Evolutionary conservation across 164 flowering plant genomes (phyloP), one percentile per base, ranked within the genome.

Genomic region (Malania oleifera): DNA sequence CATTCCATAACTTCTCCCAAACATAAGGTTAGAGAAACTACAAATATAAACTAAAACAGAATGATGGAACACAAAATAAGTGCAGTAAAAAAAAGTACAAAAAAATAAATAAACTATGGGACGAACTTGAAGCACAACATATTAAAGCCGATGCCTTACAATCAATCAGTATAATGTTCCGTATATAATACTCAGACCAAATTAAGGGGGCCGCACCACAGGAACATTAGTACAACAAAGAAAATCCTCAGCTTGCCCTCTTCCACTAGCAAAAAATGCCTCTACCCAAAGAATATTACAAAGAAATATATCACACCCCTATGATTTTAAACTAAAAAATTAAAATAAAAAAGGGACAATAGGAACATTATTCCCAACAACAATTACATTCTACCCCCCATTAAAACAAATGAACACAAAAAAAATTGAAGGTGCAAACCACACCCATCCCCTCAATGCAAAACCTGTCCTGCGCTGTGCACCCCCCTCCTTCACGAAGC

Each of bases 251-350:
- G 71, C 73, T 53, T 52, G 71, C 65, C 49, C 60, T 57, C 69
- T 65, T 54, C 20, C 50, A 65, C 67, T 73, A 67, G 67, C 71
- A 70, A 71, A 74, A 85, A 74, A 65, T 66, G 76, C 79, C 83
- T 73, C 82, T 70, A 69, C 67, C 69, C 64, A 71, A 77, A 77
- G 72, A 80, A 82, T 79, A 75, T 68, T 75, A 69, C 77, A 75
- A 65, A 72, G 43, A 62, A 60, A 53, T 57, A 65, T 74, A 59
- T 70, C 43, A 68, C 72, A 54, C 57, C 25, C 51, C 67, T 47
- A 50, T 60, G 52, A 46, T 46, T 40, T 25, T 11, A 46, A 55
- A n/a, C 35, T n/a, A 61, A 34, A 39, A 43, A 41, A 17, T 24
- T n/a, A n/a, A n/a, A n/a, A n/a, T n/a, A n/a, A n/a, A n/a, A n/a